Base-by-base conservation (phyloP, 208 protist genomes). In the Zelonia costaricensis region DNA sequence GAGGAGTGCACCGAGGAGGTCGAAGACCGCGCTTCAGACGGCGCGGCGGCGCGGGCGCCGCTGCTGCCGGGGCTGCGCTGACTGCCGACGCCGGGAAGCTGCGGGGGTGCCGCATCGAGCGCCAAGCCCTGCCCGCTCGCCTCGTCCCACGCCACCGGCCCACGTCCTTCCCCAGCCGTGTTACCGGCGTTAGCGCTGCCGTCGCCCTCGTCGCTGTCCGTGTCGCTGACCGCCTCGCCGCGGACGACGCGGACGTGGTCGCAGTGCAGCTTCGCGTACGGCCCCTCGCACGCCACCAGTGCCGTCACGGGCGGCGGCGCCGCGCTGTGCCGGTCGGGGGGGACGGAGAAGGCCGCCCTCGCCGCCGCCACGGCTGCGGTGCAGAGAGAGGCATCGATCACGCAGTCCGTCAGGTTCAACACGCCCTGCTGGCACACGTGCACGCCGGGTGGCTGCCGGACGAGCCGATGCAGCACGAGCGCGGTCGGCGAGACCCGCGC, bases 401-500 rank as follows among this genome's bases (percentile, higher is more conserved):
- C 9, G 30, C 65, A 64, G 56, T 71, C 65, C 16, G 25, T 40
- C 13, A 71, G 33, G 40, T 18, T 57, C 40, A 71, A 15, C 23
- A 60, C 56, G 25, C 65, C 65, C 38, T 71, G 65, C 65, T 71
- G 55, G 25, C 22, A 58, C n/a, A 71, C 48, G 20, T 71, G 33
- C 5, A 71, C 35, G n/a, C 40, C 56, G 6, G 65, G 55, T 9
- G 36, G 36, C 39, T 66, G 47, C 8, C 20, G 38, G 10, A 43
- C 6, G 20, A 52, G 33, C 16, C 20, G 31, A 4, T 44, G 57
- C 43, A 52, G 23, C 23, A 52, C 22, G 13, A 28, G 28, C 33
- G 38, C 31, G n/a, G 36, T 42, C 36, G 39, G 31, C 8, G 42
- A 38, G 22, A 31, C 35, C 0, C 35, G 1, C 28, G 20, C 36